phyloP scores from a whole-genome alignment of 257 asterid species.

The Fraxinus anomala region DNA sequence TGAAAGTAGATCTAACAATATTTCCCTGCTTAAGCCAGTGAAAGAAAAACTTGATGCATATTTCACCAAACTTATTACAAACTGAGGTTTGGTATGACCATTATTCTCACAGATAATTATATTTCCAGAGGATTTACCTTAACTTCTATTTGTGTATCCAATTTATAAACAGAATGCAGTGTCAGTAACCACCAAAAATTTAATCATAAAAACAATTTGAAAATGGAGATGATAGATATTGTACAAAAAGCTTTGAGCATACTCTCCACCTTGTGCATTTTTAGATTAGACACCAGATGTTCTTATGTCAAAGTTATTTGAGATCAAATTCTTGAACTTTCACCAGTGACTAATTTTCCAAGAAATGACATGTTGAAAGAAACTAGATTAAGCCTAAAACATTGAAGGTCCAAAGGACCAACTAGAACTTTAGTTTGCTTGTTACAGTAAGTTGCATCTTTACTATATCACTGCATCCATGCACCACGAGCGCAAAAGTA shows the following conservation, averaged over 20 bases:
- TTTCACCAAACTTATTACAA: slow-evolving; percentile 8
- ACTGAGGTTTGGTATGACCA: background rate
- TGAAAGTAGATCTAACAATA: slow-evolving; percentile 1
- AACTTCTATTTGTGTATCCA: slow-evolving; percentile 3
- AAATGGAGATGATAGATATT: background rate
- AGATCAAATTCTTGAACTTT: background rate
- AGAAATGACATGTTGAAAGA: background rate
- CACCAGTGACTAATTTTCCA: background rate
- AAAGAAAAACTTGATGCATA: slow-evolving; percentile 3
- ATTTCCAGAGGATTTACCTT: slow-evolving; percentile 5
- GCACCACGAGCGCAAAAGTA: background rate
- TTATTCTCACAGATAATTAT: slow-evolving; percentile 19
- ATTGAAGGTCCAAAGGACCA: slow-evolving; percentile 1
- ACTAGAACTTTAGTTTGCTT: background rate
- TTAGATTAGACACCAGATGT: background rate
- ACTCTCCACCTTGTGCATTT: slow-evolving; percentile 7
- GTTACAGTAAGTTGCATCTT: background rate
- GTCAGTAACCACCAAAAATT: background rate
- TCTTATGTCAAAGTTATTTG: slow-evolving; percentile 5
- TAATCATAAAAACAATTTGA: background rate
- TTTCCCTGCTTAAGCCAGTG: slow-evolving; percentile 11
- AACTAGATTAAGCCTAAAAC: slow-evolving; percentile 1
- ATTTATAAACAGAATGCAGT: slow-evolving; percentile 1
- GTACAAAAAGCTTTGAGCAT: background rate
- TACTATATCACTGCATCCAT: slow-evolving; percentile 4